Evolutionary conservation across 441 rosid genomes (phyloP), one percentile per base, ranked within the genome.

Genomic region (Rhodomyrtus psidioides): DNA sequence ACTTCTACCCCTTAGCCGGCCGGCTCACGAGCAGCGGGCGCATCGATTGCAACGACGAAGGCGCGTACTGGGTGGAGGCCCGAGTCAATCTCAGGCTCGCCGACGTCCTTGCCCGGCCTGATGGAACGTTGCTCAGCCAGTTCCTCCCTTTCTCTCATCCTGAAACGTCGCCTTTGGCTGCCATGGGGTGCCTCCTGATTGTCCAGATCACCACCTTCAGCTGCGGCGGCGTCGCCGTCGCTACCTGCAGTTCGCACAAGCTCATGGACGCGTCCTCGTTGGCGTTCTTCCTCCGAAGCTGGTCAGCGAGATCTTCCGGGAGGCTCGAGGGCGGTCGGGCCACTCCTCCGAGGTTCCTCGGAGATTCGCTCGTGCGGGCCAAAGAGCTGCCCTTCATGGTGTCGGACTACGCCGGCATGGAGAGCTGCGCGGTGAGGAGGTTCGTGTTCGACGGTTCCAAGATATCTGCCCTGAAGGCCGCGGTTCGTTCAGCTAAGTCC

Each of bases 401-500:
- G 3, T 49, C 83, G 83, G 58, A 53, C 83, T 53, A 49, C 59
- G 56, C 83, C n/a, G 26, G 83, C 56, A 30, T 28, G 56, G 83
- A 82, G 42, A 82, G 58, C 44, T 51, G 83, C 83, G 44, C 44
- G 17, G 54, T 49, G 39, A 30, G 58, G 56, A 82, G 83, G 83
- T 82, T 82, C 56, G 83, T 82, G 44, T 82, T 82, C 83, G 44
- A 28, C 16, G 17, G 83, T 26, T 82, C 83, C 56, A 1, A 27
- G 83, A 70, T 70, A 70, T 70, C 79, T 42, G 79, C 79, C 49
- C 62, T 90, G 28, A 90, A 85, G 88, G 84, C 83, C 26, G 82
- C 85, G 30, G 56, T 62, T 19, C 56, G 54, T 14, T 83, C 81
- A 0, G 86, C 84, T 12, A 46, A 42, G 79, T 6, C 76, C 79